phyloP scores from a whole-genome alignment of 2,329 filamentous ascomycete species.

The Biscogniauxia marginata region DNA sequence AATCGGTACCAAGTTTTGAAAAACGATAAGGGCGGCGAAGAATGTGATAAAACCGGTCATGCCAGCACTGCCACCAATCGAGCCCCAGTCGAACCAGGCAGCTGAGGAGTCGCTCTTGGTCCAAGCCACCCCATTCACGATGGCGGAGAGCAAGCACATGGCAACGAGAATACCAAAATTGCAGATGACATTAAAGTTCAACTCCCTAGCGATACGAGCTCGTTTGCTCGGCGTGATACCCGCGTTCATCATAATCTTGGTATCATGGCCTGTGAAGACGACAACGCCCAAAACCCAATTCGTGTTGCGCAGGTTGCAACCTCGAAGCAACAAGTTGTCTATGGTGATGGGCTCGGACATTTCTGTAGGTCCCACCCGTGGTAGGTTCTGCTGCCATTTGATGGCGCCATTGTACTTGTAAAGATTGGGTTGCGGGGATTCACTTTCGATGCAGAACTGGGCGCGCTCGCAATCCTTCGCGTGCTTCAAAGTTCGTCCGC shows the following conservation, averaged over 20 bases:
- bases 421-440: slow-evolving; percentile 86
- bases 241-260: slow-evolving; percentile 99
- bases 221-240: slow-evolving; percentile 94
- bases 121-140: slow-evolving; percentile 85
- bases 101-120: slow-evolving; percentile 70
- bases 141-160: slow-evolving; percentile 84
- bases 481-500: slow-evolving; percentile 78
- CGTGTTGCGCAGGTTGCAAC: slow-evolving; percentile 90
- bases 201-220: slow-evolving; percentile 82
- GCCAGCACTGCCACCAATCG: slow-evolving; percentile 70
- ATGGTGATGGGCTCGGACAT: slow-evolving; percentile 94
- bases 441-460: slow-evolving; percentile 86
- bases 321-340: slow-evolving; percentile 91
- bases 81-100: slow-evolving; percentile 80
- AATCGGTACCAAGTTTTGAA: slow-evolving; percentile 98
- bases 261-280: slow-evolving; percentile 91
- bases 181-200: slow-evolving; percentile 97
- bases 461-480: slow-evolving; percentile 89
- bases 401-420: slow-evolving; percentile 93
- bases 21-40: slow-evolving; percentile 90
- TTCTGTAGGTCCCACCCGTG: slow-evolving; percentile 61
- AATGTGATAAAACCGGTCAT: slow-evolving; percentile 95
- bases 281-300: slow-evolving; percentile 94
- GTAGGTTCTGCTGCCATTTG: slow-evolving; percentile 75
- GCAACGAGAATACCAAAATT: slow-evolving; percentile 88